These are phyloP conservation scores for Pythium dissimile DNA, from an alignment of 352 stramenopile species.

Conservation along the genomic window DNA sequence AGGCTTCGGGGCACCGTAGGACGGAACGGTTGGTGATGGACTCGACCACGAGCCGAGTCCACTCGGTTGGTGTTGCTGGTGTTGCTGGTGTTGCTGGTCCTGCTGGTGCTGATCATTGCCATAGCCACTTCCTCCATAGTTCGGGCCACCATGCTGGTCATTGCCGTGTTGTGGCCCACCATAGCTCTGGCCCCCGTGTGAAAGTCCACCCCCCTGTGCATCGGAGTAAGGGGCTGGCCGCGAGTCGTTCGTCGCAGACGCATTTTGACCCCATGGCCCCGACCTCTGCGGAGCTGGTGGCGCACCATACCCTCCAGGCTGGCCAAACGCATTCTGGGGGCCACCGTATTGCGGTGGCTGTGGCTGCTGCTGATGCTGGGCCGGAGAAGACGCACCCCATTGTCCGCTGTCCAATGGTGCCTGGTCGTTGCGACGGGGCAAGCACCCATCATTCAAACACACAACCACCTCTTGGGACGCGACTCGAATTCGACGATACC, in stretches of 20 bases:
- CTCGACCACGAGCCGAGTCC: constrained; percentile 59
- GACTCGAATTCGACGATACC: constrained; percentile 81
- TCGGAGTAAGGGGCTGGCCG: constrained; percentile 68
- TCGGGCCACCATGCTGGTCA: constrained; percentile 21
- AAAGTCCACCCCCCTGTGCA: constrained; percentile 20
- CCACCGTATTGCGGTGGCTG: constrained; percentile 3
- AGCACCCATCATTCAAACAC: constrained; percentile 66
- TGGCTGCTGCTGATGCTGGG: constrained; percentile 7
- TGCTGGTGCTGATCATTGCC: constrained; percentile 15
- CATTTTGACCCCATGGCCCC: constrained; percentile 38
- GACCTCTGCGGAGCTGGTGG: not conserved
- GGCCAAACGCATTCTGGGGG: constrained; percentile 15
- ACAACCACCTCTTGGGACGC: constrained; percentile 76
- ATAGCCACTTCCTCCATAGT: constrained; percentile 24
- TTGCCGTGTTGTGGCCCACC: constrained; percentile 29
- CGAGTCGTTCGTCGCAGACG: constrained; percentile 12
- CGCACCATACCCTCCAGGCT: constrained; percentile 10
- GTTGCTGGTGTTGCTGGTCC: constrained; percentile 7
- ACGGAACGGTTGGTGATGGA: constrained; percentile 22
- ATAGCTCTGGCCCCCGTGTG: constrained; percentile 23
- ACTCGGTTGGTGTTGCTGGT: constrained; percentile 19
- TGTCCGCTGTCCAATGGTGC: constrained; percentile 12
- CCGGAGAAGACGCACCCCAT: constrained; percentile 4
- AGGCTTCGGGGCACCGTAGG: constrained; percentile 33
- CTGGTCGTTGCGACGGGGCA: constrained; percentile 47